phyloP scores from a whole-genome alignment of 805 yeast species.

The Cyberlindnera maclurae region DNA sequence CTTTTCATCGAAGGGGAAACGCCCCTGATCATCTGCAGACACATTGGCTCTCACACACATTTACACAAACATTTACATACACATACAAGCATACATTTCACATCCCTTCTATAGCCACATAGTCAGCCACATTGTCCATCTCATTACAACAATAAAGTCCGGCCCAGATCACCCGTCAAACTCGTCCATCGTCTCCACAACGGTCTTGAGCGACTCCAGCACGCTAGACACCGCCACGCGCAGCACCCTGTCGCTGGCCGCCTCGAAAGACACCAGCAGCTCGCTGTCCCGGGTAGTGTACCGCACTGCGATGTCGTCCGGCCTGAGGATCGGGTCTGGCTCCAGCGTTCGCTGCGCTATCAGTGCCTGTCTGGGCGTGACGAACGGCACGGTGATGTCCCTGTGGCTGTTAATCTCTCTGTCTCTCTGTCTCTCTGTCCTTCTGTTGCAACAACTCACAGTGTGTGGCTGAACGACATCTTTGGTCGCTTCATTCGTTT shows the following conservation, averaged over 20 bases:
- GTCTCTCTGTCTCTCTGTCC: background rate
- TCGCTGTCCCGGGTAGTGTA: constrained; percentile 30
- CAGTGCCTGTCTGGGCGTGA: constrained; percentile 46
- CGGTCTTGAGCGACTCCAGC: constrained; percentile 68
- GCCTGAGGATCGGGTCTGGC: constrained; percentile 80
- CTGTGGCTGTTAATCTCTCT: constrained; percentile 16
- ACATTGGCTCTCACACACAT: no score
- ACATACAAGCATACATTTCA: no score
- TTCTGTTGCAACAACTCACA: constrained; percentile 7
- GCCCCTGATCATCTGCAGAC: no score
- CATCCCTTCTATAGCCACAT: no score
- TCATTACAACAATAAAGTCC: no score
- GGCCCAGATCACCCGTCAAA: constrained; percentile 38
- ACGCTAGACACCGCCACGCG: constrained; percentile 81
- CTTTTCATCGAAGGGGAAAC: no score
- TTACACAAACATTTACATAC: no score
- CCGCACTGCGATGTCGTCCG: constrained; percentile 50
- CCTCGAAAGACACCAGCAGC: constrained; percentile 45
- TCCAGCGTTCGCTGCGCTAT: constrained; percentile 54
- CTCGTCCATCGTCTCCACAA: constrained; percentile 74
- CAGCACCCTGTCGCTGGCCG: constrained; percentile 64
- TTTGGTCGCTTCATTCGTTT: constrained; percentile 9
- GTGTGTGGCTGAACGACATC: constrained; percentile 13
- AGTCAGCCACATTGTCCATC: no score
- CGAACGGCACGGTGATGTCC: constrained; percentile 57